Conservation (phyloP, 352 stramenopile species). For the Phytophthora rubi region DNA sequence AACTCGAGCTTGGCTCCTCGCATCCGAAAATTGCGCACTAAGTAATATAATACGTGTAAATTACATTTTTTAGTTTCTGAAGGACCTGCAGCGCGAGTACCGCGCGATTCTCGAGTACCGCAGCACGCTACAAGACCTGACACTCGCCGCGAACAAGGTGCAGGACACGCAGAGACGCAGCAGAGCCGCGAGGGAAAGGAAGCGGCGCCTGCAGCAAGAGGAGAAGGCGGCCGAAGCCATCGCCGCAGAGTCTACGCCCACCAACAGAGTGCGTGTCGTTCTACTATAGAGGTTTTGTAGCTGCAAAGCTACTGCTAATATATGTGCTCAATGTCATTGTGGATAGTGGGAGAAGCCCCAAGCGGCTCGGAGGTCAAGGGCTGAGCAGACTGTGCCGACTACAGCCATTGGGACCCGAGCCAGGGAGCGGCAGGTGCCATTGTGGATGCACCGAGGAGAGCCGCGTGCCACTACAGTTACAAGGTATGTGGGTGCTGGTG, state of each 20-base stretch:
- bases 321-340: not conserved
- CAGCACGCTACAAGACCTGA: conserved; percentile 48
- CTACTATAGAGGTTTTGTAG: not conserved
- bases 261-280: conserved; percentile 11
- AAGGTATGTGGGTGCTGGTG: conserved; percentile 8
- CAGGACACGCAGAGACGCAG: conserved; percentile 36
- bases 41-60: not conserved
- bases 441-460: conserved; percentile 30
- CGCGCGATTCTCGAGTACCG: conserved; percentile 52
- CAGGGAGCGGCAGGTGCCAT: conserved; percentile 16
- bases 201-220: conserved; percentile 24
- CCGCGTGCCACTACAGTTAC: conserved; percentile 13
- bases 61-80: conserved; percentile 35
- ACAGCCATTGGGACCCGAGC: not conserved
- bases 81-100: conserved; percentile 63
- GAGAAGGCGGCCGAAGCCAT: conserved; percentile 16
- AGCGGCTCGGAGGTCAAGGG: conserved; percentile 3
- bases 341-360: conserved; percentile 23
- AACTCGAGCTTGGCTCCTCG: not conserved
- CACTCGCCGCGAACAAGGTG: conserved; percentile 29
- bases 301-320: not conserved
- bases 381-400: not conserved
- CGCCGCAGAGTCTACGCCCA: not conserved
- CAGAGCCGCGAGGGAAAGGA: conserved; percentile 15
- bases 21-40: not conserved